Conservation (phyloP, 176 grass and related monocot species). For the Puccinellia tenuiflora region DNA sequence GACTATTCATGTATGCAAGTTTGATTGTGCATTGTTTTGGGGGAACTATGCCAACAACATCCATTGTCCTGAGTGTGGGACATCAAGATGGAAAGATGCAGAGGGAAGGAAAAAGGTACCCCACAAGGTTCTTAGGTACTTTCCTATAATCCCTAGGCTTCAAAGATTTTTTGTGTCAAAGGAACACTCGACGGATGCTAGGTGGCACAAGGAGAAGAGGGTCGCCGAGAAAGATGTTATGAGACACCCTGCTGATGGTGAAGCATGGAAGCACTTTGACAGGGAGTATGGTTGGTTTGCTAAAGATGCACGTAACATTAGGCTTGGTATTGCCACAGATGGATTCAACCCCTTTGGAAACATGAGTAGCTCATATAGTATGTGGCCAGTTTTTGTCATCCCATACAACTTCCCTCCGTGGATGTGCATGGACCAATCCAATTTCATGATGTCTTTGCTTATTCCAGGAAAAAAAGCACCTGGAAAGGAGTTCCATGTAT, state of each 20-base stretch:
- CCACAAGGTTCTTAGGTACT: background rate
- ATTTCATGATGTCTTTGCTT: background rate
- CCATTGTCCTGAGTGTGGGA: background rate
- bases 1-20: background rate
- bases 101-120: background rate
- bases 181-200: background rate
- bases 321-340: background rate
- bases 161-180: background rate
- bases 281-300: background rate
- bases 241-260: background rate
- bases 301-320: background rate
- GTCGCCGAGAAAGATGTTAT: background rate
- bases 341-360: slow-evolving; percentile 4
- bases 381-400: background rate
- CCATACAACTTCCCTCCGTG: background rate
- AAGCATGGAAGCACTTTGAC: background rate
- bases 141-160: background rate
- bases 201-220: background rate
- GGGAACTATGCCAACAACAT: background rate
- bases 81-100: background rate
- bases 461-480: background rate
- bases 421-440: background rate
- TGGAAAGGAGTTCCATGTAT: background rate
- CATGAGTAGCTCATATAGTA: background rate
- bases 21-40: background rate